Percentiles rank a stretch among this genome's conserved stretches.
Evolutionary conservation across 1,284 basidiomycete genomes (phyloP).

Genomic region (Melampsora larici-populina): DNA sequence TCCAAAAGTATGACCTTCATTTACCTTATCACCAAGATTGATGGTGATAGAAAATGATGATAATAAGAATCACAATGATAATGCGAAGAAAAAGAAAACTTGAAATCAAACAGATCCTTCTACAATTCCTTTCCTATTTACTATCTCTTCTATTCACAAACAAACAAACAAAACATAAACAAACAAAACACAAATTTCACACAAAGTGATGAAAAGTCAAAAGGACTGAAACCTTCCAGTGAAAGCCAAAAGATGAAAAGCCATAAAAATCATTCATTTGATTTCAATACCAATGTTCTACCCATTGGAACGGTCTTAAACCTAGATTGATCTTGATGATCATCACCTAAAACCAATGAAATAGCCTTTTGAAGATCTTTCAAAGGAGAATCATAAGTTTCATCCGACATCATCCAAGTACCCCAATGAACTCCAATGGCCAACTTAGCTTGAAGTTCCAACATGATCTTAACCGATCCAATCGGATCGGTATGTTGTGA

Average conservation of each 20-base stretch:
- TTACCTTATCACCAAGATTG: too few species aligned
- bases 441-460: conserved; percentile 48
- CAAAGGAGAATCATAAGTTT: conserved; percentile 43
- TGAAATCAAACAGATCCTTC: too few species aligned
- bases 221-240: not conserved
- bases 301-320: not conserved
- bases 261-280: not conserved
- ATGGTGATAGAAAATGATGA: too few species aligned
- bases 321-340: not conserved
- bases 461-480: conserved; percentile 55
- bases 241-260: not conserved
- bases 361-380: not conserved
- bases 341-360: not conserved
- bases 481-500: conserved; percentile 56
- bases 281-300: conserved; percentile 2
- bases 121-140: too few species aligned
- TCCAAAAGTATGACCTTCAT: too few species aligned
- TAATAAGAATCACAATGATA: too few species aligned
- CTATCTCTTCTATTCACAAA: not conserved
- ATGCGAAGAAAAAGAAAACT: too few species aligned
- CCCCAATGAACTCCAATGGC: conserved; percentile 57
- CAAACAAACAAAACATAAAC: not conserved
- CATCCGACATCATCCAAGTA: conserved; percentile 58
- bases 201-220: not conserved
- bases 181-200: not conserved